Conservation (phyloP, 768 basidiomycete species). For the Boletus coccyginus region DNA sequence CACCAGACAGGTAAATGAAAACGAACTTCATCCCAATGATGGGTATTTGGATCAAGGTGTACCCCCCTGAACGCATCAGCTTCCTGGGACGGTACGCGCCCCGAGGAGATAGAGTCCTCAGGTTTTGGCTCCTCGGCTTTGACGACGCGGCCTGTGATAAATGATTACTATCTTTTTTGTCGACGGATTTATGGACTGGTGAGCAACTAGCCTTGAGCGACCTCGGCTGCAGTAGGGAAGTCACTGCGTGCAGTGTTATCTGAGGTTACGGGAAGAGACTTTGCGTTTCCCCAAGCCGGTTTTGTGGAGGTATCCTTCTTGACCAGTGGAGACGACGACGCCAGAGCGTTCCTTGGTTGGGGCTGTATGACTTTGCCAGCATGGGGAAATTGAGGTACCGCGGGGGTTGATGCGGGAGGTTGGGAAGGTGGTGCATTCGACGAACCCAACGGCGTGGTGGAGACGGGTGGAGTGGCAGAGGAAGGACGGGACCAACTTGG, state of each 20-base stretch:
- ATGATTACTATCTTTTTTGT: conserved; percentile 11
- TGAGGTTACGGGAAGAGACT: conserved; percentile 31
- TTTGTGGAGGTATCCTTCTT: conserved; percentile 37
- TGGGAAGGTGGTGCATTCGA: conserved; percentile 47
- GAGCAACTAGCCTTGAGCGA: conserved; percentile 67
- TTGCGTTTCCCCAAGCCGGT: conserved; percentile 73
- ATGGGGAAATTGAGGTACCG: conserved; percentile 53
- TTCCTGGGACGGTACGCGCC: conserved; percentile 71
- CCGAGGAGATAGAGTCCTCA: conserved; percentile 47
- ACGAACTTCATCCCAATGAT: conserved; percentile 97
- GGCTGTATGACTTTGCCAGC: conserved; percentile 63
- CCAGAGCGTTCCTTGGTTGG: conserved; percentile 48
- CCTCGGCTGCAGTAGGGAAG: conserved; percentile 97
- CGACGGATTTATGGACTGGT: not conserved
- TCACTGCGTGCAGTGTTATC: conserved; percentile 55
- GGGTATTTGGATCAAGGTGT: conserved; percentile 89
- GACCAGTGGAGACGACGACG: conserved; percentile 33
- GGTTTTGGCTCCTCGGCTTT: conserved; percentile 41
- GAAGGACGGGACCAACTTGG: conserved; percentile 80
- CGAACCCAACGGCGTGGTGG: conserved; percentile 47
- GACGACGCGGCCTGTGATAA: conserved; percentile 18
- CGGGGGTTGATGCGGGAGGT: conserved; percentile 37
- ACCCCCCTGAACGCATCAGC: conserved; percentile 94
- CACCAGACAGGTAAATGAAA: conserved; percentile 4
- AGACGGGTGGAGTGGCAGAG: conserved; percentile 61